Evolutionary conservation across 176 grass and related monocot species (phyloP).

Genomic region (Hyparrhenia diplandra): DNA sequence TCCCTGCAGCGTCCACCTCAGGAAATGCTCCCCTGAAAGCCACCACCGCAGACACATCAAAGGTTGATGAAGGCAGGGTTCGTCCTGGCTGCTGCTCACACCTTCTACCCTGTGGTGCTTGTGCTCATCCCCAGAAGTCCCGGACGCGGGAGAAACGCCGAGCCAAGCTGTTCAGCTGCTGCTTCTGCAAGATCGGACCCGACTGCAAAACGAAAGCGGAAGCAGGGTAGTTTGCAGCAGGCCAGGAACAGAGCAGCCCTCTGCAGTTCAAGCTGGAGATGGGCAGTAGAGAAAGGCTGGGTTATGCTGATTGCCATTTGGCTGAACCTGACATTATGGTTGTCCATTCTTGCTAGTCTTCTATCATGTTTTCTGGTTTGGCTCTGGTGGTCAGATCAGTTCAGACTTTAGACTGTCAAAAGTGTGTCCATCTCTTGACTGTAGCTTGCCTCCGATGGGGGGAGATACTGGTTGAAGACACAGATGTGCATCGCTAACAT

Average conservation of each 20-base stretch:
- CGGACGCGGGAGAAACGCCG: background rate
- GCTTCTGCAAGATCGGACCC: conserved; percentile 41
- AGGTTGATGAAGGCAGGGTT: background rate
- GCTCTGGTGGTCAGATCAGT: background rate
- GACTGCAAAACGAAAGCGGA: conserved; percentile 38
- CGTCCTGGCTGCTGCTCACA: conserved; percentile 11
- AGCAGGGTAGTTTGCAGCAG: conserved; percentile 16
- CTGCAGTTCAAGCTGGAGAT: background rate
- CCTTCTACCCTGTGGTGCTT: conserved; percentile 1
- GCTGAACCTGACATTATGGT: conserved; percentile 6
- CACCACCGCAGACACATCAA: background rate
- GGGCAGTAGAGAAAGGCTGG: background rate
- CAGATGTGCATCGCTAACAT: conserved; percentile 22
- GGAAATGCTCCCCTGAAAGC: conserved; percentile 10
- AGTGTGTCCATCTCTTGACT: background rate
- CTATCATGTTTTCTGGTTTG: conserved; percentile 17
- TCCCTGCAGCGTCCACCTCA: conserved; percentile 29
- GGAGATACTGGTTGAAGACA: background rate
- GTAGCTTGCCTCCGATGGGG: conserved; percentile 8
- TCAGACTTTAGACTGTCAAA: background rate
- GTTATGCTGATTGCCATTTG: conserved; percentile 9
- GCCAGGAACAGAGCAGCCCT: background rate
- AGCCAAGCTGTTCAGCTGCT: conserved; percentile 34
- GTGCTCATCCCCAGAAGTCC: background rate
- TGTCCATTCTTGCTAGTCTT: conserved; percentile 19